Conservation (phyloP, 257 asterid species). For the Petunia secreta region DNA sequence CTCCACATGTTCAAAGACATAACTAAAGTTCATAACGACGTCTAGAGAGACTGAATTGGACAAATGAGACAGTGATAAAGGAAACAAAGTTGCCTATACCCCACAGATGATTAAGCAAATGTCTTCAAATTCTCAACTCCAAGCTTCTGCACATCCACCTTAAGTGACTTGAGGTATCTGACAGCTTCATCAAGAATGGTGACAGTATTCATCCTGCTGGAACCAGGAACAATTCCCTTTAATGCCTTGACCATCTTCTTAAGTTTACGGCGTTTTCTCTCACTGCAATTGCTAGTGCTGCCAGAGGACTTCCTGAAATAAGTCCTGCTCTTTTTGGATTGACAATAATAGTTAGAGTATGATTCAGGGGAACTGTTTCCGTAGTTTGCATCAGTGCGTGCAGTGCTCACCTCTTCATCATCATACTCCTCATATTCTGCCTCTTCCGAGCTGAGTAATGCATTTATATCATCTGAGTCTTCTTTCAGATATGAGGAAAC, state of each 20-base stretch:
- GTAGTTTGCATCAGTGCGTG: slow-evolving; percentile 52
- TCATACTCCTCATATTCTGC: slow-evolving; percentile 51
- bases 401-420: slow-evolving; percentile 82
- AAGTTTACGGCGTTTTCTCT: slow-evolving; percentile 53
- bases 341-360: slow-evolving; percentile 57
- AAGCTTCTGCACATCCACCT: slow-evolving; percentile 71
- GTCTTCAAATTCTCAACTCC: slow-evolving; percentile 47
- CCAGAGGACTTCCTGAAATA: slow-evolving; percentile 40
- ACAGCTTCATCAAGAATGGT: slow-evolving; percentile 87
- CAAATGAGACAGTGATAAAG: not conserved
- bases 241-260: slow-evolving; percentile 71
- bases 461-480: slow-evolving; percentile 77
- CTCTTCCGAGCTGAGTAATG: slow-evolving; percentile 61
- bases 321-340: slow-evolving; percentile 43
- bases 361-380: slow-evolving; percentile 69
- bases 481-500: slow-evolving; percentile 51
- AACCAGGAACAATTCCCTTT: slow-evolving; percentile 69
- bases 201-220: slow-evolving; percentile 62
- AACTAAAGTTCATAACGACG: not conserved
- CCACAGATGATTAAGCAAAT: not conserved
- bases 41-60: not conserved
- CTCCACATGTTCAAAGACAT: not conserved
- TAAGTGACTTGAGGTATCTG: slow-evolving; percentile 72
- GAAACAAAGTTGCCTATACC: not conserved
- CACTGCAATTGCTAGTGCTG: slow-evolving; percentile 31